These are phyloP conservation scores for Pisolithus marmoratus DNA, from an alignment of 768 basidiomycete genomes.

Conservation along the genomic window DNA sequence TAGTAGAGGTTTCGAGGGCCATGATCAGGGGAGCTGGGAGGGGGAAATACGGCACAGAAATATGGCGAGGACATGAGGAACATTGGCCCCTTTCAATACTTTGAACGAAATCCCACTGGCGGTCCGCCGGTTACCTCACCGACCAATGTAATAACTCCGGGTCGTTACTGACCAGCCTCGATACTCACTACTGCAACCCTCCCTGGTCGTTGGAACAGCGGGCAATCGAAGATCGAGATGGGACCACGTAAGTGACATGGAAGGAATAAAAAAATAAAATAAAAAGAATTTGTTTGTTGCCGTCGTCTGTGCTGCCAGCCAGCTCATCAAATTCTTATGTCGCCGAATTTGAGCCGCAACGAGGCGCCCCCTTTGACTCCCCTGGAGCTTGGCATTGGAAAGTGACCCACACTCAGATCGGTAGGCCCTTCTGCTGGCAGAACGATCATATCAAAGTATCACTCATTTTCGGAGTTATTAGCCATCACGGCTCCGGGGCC, in stretches of 20 bases:
- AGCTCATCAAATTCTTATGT: constrained; percentile 1
- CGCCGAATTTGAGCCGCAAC: constrained; percentile 1
- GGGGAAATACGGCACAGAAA: background rate
- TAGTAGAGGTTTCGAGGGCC: constrained; percentile 21
- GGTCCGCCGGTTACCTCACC: constrained; percentile 14
- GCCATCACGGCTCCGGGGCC: too few relatives aligned
- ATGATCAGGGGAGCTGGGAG: constrained; percentile 1
- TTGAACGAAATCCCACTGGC: too few relatives aligned
- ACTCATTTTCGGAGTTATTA: too few relatives aligned
- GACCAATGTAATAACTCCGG: constrained; percentile 2
- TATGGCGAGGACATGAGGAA: background rate
- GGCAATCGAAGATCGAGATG: background rate
- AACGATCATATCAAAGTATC: too few relatives aligned
- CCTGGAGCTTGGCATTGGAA: too few relatives aligned
- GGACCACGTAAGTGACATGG: background rate
- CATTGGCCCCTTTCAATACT: constrained; percentile 6
- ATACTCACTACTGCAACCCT: background rate
- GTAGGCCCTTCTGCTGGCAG: too few relatives aligned
- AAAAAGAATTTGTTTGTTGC: background rate
- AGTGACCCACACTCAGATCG: too few relatives aligned
- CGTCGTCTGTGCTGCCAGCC: background rate
- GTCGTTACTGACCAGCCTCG: background rate
- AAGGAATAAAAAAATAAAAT: background rate
- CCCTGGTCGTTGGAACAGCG: background rate
- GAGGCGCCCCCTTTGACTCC: background rate